Percentiles rank a stretch among this genome's conserved stretches.
phyloP scores from a whole-genome alignment of 2,329 filamentous ascomycete species.

The Fusarium chlamydosporum region DNA sequence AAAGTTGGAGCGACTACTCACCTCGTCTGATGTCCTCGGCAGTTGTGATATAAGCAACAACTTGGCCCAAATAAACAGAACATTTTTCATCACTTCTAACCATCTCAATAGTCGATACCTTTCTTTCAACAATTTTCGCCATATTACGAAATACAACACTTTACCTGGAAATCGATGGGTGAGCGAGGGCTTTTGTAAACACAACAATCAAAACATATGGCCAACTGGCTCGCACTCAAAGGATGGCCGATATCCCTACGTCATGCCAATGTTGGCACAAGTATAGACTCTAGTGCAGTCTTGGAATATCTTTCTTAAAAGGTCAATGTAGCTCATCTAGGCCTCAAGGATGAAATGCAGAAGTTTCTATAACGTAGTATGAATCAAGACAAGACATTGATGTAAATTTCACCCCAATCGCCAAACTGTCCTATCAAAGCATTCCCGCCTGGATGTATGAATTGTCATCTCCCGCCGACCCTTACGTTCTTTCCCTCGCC shows the following conservation, averaged over 20 bases:
- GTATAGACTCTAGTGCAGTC: neutral
- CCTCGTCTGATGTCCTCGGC: slow-evolving; percentile 2
- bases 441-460: slow-evolving; percentile 57
- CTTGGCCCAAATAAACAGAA: neutral
- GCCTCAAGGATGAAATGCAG: slow-evolving; percentile 22
- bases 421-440: slow-evolving; percentile 65
- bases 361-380: slow-evolving; percentile 40
- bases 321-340: neutral
- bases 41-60: neutral
- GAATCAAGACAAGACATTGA: slow-evolving; percentile 52
- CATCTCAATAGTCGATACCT: neutral
- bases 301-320: neutral
- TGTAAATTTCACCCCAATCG: slow-evolving; percentile 66
- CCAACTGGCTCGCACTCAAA: neutral
- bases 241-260: neutral
- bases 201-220: neutral
- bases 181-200: neutral
- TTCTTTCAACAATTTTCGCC: neutral
- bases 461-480: slow-evolving; percentile 52
- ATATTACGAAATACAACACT: neutral
- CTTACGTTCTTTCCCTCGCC: slow-evolving; percentile 22
- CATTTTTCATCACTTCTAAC: neutral
- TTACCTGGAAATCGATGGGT: neutral
- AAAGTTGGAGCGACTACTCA: slow-evolving; percentile 41
- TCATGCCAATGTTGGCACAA: neutral